Evolutionary conservation across 352 stramenopile genomes (phyloP), one percentile per base, ranked within the genome.

Genomic region (Phytophthora rubi): DNA sequence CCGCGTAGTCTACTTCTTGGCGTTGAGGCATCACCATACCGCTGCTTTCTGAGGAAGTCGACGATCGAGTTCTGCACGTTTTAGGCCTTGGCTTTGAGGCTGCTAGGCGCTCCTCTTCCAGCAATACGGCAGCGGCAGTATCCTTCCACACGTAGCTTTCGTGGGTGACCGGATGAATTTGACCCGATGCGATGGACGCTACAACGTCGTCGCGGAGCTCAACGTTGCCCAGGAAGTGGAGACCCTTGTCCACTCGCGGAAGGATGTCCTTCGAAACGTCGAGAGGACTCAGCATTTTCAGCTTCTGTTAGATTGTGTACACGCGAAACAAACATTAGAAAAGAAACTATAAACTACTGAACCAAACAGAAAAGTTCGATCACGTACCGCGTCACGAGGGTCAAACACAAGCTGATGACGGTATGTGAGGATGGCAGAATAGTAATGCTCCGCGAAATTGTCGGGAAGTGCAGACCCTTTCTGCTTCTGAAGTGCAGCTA

Each of bases 321-420:
- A 63, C 53, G 9, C 16, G 67, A 52, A 49, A 5, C 59, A 18
- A 42, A 62, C 18, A 54, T 65, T 61, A 71, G 54, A 69, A 72
- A 66, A 63, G 15, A 30, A 21, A 47, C 26, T 71, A 53, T 62
- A 62, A 18, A 63, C 13, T 56, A 37, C 45, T 53, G 49, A 47
- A 7, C 44, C 21, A 13, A n/a, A 49, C 49, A 1, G n/a, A 58
- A 39, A 58, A 39, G 3, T 6, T 32, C 21, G 15, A 1, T 28
- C 18, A 61, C 70, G 42, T 53, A 93, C 88, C 53, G 85, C 59
- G 60, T 90, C 73, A n/a, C 79, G 75, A 33, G 89, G 89, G 69
- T 96, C 87, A 60, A 90, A 97, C 3, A 97, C 87, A 10, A 96
- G 83, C 26, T 97, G 91, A 55, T 97, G 90, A 1, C 86, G 86